These are phyloP conservation scores for Cordia subcordata DNA, from an alignment of 257 asterid species.

Conservation along the genomic window DNA sequence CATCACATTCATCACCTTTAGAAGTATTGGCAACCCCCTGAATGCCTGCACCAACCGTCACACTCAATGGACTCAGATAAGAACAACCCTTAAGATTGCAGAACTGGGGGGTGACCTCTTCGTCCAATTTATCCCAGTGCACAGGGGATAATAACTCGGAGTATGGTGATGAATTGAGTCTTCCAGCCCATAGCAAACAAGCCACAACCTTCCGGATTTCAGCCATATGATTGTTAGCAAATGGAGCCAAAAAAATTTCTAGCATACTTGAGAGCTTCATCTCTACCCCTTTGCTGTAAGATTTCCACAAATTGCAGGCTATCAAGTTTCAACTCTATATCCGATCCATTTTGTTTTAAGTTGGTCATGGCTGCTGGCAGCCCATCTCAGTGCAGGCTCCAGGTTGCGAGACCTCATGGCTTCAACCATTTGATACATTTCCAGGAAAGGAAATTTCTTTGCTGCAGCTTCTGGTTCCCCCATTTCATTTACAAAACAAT, in stretches of 20 bases:
- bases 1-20: slow-evolving; percentile 81
- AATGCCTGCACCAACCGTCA: slow-evolving; percentile 75
- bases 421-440: slow-evolving; percentile 72
- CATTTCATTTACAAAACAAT: slow-evolving; percentile 56
- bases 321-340: slow-evolving; percentile 77
- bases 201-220: slow-evolving; percentile 86
- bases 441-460: slow-evolving; percentile 51
- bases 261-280: slow-evolving; percentile 68
- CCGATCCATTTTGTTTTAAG: slow-evolving; percentile 54
- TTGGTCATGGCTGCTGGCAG: slow-evolving; percentile 47
- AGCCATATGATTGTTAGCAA: slow-evolving; percentile 55
- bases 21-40: slow-evolving; percentile 84
- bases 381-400: slow-evolving; percentile 86
- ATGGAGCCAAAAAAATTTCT: slow-evolving; percentile 52
- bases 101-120: slow-evolving; percentile 67
- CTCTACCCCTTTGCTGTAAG: slow-evolving; percentile 61
- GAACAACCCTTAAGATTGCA: slow-evolving; percentile 80
- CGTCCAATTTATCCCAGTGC: slow-evolving; percentile 66
- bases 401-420: slow-evolving; percentile 64
- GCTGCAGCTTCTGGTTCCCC: slow-evolving; percentile 48
- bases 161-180: slow-evolving; percentile 81
- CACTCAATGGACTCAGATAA: slow-evolving; percentile 63
- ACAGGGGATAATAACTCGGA: slow-evolving; percentile 55
- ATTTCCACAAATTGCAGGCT: slow-evolving; percentile 77
- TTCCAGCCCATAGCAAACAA: slow-evolving; percentile 69